Conservation (phyloP, 139 green algal species). For the Chlorella ohadii region DNA sequence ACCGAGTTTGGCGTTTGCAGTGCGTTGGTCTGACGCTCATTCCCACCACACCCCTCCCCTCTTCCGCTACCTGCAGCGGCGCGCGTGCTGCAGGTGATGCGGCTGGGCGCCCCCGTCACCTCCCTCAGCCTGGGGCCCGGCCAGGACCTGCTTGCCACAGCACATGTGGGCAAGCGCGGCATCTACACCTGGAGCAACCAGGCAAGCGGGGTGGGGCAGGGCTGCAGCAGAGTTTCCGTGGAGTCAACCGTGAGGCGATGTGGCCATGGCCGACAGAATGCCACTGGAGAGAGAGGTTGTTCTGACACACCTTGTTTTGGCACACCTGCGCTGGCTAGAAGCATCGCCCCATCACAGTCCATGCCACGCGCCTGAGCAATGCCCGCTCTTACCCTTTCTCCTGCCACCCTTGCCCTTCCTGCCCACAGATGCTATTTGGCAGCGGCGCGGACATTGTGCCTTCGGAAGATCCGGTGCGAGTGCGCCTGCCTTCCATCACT, state of each 20-base stretch:
- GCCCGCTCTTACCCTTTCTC: no score
- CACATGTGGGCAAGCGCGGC: conserved; percentile 83
- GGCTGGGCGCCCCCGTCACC: conserved; percentile 79
- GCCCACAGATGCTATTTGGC: conserved; percentile 70
- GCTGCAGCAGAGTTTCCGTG: background rate
- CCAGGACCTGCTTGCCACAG: conserved; percentile 94
- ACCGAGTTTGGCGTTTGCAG: no score
- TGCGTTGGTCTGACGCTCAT: background rate
- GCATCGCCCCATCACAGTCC: no score
- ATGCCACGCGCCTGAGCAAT: no score
- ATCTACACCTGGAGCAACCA: conserved; percentile 97
- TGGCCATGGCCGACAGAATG: no score
- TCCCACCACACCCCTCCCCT: background rate
- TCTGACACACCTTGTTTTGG: no score
- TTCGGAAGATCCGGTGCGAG: conserved; percentile 49
- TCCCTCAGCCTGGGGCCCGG: conserved; percentile 76
- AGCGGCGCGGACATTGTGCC: conserved; percentile 44
- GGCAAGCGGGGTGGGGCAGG: background rate
- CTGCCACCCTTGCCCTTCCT: no score
- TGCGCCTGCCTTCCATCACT: conserved; percentile 52
- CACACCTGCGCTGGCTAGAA: no score
- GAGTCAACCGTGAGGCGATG: no score
- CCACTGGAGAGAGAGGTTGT: no score
- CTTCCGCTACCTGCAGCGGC: conserved; percentile 38
- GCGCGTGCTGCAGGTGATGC: conserved; percentile 73